A percentile compares a stretch with the other conserved stretches of the same genome.
These are phyloP conservation scores for Helicostylum pulchrum DNA, from an alignment of 192 early-diverging fungal genomes.

Conservation along the genomic window DNA sequence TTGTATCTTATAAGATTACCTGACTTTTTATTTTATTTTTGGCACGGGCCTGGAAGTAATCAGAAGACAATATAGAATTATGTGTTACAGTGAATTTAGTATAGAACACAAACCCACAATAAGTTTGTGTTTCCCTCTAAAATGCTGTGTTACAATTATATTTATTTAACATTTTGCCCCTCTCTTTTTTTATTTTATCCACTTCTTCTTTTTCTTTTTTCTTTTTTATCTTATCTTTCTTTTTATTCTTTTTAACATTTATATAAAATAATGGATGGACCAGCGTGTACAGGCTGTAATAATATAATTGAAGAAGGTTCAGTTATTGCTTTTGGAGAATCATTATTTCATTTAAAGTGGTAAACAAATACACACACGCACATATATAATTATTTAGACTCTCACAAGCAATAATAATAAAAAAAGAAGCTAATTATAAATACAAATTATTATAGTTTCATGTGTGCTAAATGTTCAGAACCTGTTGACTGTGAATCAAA, in stretches of 20 bases:
- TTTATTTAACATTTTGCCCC: no score
- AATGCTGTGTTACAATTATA: no score
- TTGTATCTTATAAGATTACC: no score
- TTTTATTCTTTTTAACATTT: neutral
- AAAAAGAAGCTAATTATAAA: constrained; percentile 22
- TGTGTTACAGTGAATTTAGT: no score
- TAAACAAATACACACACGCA: constrained; percentile 31
- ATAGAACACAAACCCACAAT: no score
- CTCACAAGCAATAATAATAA: neutral
- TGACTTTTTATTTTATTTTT: no score
- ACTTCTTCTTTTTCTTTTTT: neutral
- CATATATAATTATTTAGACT: neutral
- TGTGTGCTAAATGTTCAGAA: constrained; percentile 71
- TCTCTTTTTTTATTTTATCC: neutral
- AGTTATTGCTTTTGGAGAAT: constrained; percentile 77
- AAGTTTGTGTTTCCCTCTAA: no score
- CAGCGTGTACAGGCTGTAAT: constrained; percentile 66
- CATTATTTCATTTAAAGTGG: constrained; percentile 81
- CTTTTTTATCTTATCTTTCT: neutral
- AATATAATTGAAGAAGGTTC: constrained; percentile 69
- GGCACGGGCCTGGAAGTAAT: no score
- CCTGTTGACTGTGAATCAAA: constrained; percentile 75
- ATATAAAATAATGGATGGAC: constrained; percentile 27
- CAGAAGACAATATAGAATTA: no score
- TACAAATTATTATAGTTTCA: constrained; percentile 51